phyloP scores from a whole-genome alignment of 306 rosid genomes.

The Lablab purpureus region DNA sequence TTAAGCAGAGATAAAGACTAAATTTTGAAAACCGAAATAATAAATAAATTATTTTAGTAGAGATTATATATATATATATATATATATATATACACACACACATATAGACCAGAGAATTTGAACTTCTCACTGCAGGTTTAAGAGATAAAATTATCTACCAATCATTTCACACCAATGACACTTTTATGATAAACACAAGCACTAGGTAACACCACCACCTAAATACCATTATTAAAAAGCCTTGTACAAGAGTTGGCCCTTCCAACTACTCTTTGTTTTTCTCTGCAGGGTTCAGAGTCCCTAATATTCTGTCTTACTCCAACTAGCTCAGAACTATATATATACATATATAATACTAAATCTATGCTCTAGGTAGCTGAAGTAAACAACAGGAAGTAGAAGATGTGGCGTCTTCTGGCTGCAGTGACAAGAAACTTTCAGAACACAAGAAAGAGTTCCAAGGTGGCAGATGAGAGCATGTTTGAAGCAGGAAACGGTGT shows the following conservation, averaged over 20 bases:
- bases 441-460: conserved; percentile 68
- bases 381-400: not conserved
- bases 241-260: conserved; percentile 32
- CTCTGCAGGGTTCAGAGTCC: conserved; percentile 28
- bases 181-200: conserved; percentile 69
- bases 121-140: not conserved
- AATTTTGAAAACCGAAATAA: not conserved
- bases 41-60: no score
- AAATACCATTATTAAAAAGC: conserved; percentile 59
- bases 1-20: not conserved
- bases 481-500: conserved; percentile 53
- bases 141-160: not conserved
- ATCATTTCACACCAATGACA: not conserved
- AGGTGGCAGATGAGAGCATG: conserved; percentile 94
- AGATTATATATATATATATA: no score
- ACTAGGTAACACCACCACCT: conserved; percentile 61
- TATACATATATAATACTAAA: not conserved
- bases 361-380: not conserved
- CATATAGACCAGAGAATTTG: not conserved
- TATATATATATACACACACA: no score
- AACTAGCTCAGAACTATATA: conserved; percentile 16
- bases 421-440: conserved; percentile 61
- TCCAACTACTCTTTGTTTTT: conserved; percentile 44
- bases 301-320: conserved; percentile 14
- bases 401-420: conserved; percentile 56